These are phyloP conservation scores for Articulospora tetracladia DNA, from an alignment of 495 filamentous ascomycete genomes.

Conservation along the genomic window DNA sequence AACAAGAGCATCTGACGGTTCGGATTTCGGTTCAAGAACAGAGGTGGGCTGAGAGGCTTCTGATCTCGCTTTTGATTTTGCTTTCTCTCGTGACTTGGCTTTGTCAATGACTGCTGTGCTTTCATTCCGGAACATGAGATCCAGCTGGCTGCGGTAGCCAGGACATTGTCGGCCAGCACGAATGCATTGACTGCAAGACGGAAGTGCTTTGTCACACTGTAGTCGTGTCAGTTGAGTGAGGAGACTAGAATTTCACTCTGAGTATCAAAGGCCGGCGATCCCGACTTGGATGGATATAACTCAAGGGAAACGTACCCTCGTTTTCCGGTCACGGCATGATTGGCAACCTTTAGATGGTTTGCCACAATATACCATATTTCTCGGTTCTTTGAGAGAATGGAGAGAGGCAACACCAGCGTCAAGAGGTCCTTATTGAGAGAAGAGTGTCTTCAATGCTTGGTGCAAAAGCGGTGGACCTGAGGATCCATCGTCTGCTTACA, in stretches of 20 bases:
- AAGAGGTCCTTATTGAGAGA: background rate
- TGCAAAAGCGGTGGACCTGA: background rate
- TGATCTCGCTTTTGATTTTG: constrained; percentile 33
- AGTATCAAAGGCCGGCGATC: background rate
- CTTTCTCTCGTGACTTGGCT: constrained; percentile 35
- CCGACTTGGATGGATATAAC: no score
- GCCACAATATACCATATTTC: constrained; percentile 65
- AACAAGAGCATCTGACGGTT: no score
- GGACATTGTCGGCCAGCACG: constrained; percentile 60
- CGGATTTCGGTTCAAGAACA: background rate
- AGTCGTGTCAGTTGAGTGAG: constrained; percentile 7
- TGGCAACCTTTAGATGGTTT: constrained; percentile 68
- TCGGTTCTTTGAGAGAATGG: background rate
- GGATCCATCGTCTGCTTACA: background rate
- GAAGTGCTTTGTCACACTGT: constrained; percentile 65
- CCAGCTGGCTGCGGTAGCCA: constrained; percentile 67
- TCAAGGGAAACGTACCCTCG: constrained; percentile 31
- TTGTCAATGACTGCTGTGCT: constrained; percentile 64
- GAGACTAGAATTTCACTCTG: background rate
- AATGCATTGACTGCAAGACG: constrained; percentile 63
- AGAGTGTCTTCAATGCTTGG: background rate
- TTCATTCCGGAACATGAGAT: constrained; percentile 72
- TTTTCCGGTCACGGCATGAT: constrained; percentile 54
- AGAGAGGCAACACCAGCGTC: background rate
- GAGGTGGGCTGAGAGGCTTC: background rate